Evolutionary conservation across 2,329 filamentous ascomycete genomes (phyloP).

Genomic region (Pleurostoma richardsiae): DNA sequence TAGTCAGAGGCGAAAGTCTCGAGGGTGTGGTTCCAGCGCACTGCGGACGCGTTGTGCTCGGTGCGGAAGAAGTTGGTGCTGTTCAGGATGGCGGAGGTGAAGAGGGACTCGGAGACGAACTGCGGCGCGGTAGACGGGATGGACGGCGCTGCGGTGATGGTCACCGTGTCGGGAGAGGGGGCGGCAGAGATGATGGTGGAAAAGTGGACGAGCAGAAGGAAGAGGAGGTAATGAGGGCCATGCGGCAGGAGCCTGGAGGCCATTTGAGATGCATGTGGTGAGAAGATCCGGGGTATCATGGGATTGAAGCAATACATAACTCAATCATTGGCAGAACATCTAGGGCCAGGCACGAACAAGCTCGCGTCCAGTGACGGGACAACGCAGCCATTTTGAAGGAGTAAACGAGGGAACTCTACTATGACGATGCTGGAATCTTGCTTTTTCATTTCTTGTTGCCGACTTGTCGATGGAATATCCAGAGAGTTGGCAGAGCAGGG

Average conservation of each 20-base stretch:
- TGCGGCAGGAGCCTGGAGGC: not conserved
- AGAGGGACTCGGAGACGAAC: conserved; percentile 27
- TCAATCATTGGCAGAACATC: not conserved
- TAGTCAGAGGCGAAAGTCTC: conserved; percentile 49
- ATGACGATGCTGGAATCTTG: too few relatives aligned
- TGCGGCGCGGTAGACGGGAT: conserved; percentile 30
- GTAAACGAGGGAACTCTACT: too few relatives aligned
- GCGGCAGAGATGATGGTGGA: not conserved
- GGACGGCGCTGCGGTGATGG: conserved; percentile 24
- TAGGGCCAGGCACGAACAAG: too few relatives aligned
- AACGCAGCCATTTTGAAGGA: too few relatives aligned
- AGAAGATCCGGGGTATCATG: too few relatives aligned
- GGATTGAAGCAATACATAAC: not conserved
- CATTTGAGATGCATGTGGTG: too few relatives aligned
- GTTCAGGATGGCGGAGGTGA: conserved; percentile 54
- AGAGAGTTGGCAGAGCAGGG: not conserved
- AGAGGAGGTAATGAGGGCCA: not conserved
- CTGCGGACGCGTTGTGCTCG: conserved; percentile 52
- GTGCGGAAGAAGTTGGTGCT: conserved; percentile 62
- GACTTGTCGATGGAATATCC: too few relatives aligned
- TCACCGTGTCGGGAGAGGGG: conserved; percentile 12
- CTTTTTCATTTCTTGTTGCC: too few relatives aligned
- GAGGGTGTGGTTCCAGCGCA: conserved; percentile 63
- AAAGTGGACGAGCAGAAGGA: not conserved
- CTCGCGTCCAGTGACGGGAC: too few relatives aligned